Evolutionary conservation across 1,284 basidiomycete species (phyloP), one percentile per base, ranked within the genome.

Genomic region (Fomitopsis betulina): DNA sequence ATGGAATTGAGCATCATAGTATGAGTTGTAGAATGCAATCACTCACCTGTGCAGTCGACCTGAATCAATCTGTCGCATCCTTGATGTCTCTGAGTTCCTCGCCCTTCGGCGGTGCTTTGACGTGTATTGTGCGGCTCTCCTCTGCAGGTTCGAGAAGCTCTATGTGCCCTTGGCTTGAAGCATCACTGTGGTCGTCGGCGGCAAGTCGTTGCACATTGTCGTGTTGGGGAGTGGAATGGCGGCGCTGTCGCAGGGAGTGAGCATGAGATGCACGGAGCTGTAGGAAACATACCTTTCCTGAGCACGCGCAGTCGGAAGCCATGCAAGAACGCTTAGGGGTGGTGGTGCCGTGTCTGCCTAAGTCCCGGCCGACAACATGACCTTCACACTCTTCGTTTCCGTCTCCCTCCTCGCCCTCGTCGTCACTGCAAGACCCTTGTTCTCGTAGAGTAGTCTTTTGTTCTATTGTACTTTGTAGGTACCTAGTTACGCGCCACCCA

Each of bases 61-160:
- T 81, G 69, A 90, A 93, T 17, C 97, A 77, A 59, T 94, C 87
- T 27, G 84, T 79, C 7, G 93, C 85, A 68, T 93, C 84, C 69
- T 87, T 89, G 60, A 94, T 86, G 6, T 75, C 76, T 59, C 88
- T 82, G 51, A 96, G 78, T 71, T 96, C 93, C 60, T 88, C 80
- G 38, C 86, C 85, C 21, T 82, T 83, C 23, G 85, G 86, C 9
- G 82, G 80, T 21, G 33, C 49, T 32, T 35, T 51, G 2, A 51
- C 49, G n/a, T 35, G 49, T 37, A 37, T n/a, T n/a, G n/a, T n/a
- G n/a, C n/a, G n/a, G n/a, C n/a, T 15, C 13, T 21, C 49, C 9
- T 35, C 49, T 10, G 19, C 32, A 5, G 49, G 32, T 23, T 51
- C 27, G 19, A 50, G 8, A 5, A 32, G 47, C 27, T 50, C 49